Percentiles rank a stretch among this genome's conserved stretches.
phyloP scores from a whole-genome alignment of 2,329 filamentous ascomycete genomes.

The Diaporthe caulivora region DNA sequence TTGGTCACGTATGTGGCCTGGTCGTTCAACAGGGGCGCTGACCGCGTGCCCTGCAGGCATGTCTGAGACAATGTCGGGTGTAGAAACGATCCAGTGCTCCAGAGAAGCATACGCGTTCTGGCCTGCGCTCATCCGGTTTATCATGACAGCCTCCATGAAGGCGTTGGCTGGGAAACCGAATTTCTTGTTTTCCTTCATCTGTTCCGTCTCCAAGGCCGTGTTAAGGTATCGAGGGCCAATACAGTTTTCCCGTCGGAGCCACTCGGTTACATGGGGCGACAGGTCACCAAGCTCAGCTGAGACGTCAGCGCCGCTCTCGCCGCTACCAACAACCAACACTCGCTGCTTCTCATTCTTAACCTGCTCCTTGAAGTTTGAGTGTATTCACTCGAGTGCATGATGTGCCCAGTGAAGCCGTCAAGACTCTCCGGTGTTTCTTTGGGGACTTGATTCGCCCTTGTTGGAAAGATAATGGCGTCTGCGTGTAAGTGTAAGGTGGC shows the following conservation, averaged over 20 bases:
- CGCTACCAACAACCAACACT: background rate
- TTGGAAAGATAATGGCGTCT: constrained; percentile 10
- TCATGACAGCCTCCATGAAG: constrained; percentile 4
- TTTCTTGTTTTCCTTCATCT: background rate
- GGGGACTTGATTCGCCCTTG: background rate
- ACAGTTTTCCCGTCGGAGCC: background rate
- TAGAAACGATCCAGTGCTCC: background rate
- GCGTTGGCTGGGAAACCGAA: constrained; percentile 1
- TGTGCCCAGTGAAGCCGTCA: background rate
- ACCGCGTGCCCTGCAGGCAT: background rate
- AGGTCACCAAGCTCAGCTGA: constrained; percentile 9
- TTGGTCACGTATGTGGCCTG: constrained; percentile 15
- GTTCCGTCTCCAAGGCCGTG: background rate
- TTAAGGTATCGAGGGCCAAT: constrained; percentile 17
- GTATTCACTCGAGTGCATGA: constrained; percentile 15
- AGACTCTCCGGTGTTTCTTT: background rate
- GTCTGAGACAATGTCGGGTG: constrained; percentile 1
- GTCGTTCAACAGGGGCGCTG: background rate
- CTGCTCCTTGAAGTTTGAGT: background rate
- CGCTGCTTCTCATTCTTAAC: background rate
- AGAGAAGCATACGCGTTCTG: constrained; percentile 10
- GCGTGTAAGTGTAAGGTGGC: background rate
- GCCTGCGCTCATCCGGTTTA: background rate
- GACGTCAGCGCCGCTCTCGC: constrained; percentile 15
- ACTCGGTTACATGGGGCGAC: background rate